phyloP scores from a whole-genome alignment of 176 grass and related monocot species.

The Oryza nivara region DNA sequence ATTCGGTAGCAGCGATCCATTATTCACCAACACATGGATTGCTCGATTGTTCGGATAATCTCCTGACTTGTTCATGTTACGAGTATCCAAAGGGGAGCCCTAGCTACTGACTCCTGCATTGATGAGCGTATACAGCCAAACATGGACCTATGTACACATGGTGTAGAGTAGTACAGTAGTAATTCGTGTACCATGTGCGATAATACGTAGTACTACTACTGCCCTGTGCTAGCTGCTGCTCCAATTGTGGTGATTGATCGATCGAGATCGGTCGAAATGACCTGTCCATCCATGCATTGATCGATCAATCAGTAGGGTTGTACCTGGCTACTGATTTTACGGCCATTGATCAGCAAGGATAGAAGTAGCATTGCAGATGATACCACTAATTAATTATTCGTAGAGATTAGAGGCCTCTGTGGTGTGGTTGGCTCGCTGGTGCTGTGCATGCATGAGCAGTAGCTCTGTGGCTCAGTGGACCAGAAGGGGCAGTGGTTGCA shows the following conservation, averaged over 20 bases:
- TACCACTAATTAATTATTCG: not conserved
- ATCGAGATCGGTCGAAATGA: constrained; percentile 33
- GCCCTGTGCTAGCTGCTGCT: not conserved
- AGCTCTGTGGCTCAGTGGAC: constrained; percentile 29
- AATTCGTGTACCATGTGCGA: not conserved
- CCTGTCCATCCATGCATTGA: not conserved
- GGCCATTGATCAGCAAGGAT: not conserved
- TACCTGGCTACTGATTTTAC: not conserved
- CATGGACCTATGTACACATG: not conserved
- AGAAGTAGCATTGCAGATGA: not conserved
- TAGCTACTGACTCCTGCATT: not conserved
- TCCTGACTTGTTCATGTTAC: constrained; percentile 3
- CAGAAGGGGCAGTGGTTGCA: constrained; percentile 26
- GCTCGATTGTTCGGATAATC: constrained; percentile 7
- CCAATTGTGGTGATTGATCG: not conserved
- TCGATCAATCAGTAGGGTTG: not conserved
- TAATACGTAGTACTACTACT: too few relatives aligned
- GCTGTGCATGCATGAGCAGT: too few relatives aligned
- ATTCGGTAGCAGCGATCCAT: not conserved
- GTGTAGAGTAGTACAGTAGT: not conserved
- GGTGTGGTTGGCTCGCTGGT: not conserved
- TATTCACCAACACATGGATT: not conserved
- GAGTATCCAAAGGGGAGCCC: not conserved
- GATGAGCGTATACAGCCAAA: not conserved
- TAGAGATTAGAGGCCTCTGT: not conserved